Base-by-base conservation (phyloP, 805 yeast genomes). In the Barnettozyma sp. region DNA sequence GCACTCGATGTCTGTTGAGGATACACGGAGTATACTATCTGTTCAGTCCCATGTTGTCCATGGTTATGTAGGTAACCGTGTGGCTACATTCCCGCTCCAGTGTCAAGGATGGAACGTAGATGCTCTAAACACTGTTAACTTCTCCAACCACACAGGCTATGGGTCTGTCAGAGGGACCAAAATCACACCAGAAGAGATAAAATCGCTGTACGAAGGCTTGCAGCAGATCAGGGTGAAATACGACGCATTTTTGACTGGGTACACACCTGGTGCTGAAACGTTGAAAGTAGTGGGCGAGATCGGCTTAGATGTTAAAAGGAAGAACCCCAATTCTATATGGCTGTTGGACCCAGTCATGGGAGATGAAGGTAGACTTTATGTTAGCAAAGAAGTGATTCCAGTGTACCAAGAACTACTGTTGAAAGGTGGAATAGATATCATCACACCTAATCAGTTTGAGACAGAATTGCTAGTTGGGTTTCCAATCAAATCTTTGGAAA, bases 381-480 rank as follows among this genome's bases (percentile, higher is more conserved):
- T 82, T 4, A 71, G 73, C 35, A 64, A 66, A 24, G 65, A 63
- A 23, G 77, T 73, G 2, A 69, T 82, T 6, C 80, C 94, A 1
- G 70, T 70, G 5, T 78, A 80, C 47, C 63, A 66, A 46, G 44
- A 58, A 4, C 60, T 77, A 11, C 51, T 79, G 20, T 44, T 55
- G 14, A 46, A 49, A 26, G 74, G 68, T 6, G 49, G 43, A 2
- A 82, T 87, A 7, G 85, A 82, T 46, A 62, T 85, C 7, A 73
- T 84, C 12, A 88, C 97, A 0, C 97, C 97, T 3, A 88, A 88
- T 56, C 94, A 84, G 55, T 90, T 82, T 56, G 97, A 88, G 55
- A 68, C 82, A 13, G 96, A 87, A 58, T 55, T 85, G 20, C 58
- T 90, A 28, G 66, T 76, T 10, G 83, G 70, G 7, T 51, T 60